phyloP scores from a whole-genome alignment of 1,284 basidiomycete genomes.

The Rhodotorula sp. region DNA sequence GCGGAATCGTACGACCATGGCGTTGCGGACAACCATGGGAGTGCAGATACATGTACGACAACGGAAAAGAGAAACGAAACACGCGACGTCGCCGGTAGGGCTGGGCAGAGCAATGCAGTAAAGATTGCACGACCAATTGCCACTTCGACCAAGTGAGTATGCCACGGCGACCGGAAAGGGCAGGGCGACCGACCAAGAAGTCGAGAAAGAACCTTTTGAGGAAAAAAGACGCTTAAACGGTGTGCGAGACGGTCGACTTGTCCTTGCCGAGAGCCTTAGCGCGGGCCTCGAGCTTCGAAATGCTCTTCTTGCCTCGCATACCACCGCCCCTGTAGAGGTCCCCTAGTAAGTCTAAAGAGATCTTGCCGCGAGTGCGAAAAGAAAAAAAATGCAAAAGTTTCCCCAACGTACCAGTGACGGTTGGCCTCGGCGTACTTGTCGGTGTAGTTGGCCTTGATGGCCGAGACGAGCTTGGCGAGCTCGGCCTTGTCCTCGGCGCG shows the following conservation, averaged over 20 bases:
- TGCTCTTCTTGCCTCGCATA: slow-evolving; percentile 15
- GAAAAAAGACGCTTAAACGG: background rate
- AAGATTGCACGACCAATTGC: no score
- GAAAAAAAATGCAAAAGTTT: no score
- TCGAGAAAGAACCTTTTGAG: background rate
- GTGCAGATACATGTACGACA: no score
- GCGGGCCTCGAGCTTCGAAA: slow-evolving; percentile 88
- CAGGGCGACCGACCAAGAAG: background rate
- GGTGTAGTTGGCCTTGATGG: slow-evolving; percentile 96
- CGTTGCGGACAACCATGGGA: no score
- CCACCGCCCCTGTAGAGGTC: background rate
- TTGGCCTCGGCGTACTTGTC: slow-evolving; percentile 94
- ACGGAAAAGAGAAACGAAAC: no score
- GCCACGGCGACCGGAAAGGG: no score
- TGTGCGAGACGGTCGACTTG: slow-evolving; percentile 22
- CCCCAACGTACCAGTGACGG: slow-evolving; percentile 82
- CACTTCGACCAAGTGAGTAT: no score
- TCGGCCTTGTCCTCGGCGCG: slow-evolving; percentile 92
- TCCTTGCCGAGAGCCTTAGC: slow-evolving; percentile 80
- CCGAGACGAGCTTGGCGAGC: slow-evolving; percentile 85
- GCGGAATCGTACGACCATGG: no score
- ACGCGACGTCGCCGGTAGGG: no score
- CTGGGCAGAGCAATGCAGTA: no score
- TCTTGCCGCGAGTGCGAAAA: no score
- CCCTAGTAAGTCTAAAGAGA: no score